Evolutionary conservation across 257 asterid species (phyloP).

Genomic region (Paraleonurus japonicus): DNA sequence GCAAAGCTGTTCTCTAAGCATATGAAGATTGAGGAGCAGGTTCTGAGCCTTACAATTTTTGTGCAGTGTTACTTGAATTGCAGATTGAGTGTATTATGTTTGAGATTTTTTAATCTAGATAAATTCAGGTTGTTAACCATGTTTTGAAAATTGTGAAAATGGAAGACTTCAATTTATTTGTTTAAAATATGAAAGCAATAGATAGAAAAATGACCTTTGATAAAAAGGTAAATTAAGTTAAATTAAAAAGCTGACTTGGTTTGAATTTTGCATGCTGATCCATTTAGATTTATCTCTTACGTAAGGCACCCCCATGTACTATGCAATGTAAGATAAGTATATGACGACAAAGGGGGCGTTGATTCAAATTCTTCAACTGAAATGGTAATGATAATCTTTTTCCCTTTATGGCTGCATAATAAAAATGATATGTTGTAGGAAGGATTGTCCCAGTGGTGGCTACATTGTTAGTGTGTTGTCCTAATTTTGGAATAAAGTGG

Average conservation of each 20-base stretch:
- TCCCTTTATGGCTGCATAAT: too few relatives aligned
- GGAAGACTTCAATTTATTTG: not conserved
- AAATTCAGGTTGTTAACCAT: constrained; percentile 9
- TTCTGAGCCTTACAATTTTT: constrained; percentile 22
- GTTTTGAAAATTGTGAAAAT: not conserved
- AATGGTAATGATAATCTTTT: too few relatives aligned
- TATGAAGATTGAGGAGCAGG: constrained; percentile 99
- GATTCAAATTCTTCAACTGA: too few relatives aligned
- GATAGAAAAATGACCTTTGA: not conserved
- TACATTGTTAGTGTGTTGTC: too few relatives aligned
- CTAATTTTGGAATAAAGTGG: too few relatives aligned
- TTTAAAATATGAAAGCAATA: not conserved
- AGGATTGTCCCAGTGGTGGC: too few relatives aligned
- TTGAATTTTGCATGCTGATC: not conserved
- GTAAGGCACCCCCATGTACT: not conserved
- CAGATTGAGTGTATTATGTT: constrained; percentile 7
- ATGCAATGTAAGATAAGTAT: not conserved
- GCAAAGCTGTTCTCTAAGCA: constrained; percentile 97
- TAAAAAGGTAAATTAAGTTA: not conserved
- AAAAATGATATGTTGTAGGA: too few relatives aligned
- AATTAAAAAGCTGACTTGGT: not conserved
- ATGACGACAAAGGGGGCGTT: too few relatives aligned
- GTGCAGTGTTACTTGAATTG: constrained; percentile 14
- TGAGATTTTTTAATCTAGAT: not conserved
- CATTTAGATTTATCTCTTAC: constrained; percentile 9